Evolutionary conservation across 2,329 filamentous ascomycete genomes (phyloP).

Genomic region (Fusarium nisikadoi): DNA sequence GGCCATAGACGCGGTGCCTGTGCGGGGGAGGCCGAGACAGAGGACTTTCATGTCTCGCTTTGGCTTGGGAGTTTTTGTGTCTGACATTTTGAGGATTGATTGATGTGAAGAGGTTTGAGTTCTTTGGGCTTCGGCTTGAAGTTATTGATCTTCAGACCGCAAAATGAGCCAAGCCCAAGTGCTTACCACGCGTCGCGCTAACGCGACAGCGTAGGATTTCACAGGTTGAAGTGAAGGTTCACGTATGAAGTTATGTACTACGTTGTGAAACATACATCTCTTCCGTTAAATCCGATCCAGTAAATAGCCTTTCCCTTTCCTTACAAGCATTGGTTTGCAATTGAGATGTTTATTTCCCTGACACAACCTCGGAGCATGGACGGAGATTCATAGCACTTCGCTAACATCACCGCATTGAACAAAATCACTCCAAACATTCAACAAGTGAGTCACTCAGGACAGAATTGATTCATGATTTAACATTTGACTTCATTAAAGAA

Average conservation of each 20-base stretch:
- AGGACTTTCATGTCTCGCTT: slow-evolving; percentile 46
- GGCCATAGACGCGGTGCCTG: slow-evolving; percentile 49
- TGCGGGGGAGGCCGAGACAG: slow-evolving; percentile 46
- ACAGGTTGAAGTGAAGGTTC: not conserved
- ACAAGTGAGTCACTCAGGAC: fast-evolving
- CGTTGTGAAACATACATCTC: too few species aligned
- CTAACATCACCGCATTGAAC: fast-evolving
- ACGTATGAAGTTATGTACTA: not conserved
- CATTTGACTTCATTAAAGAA: slow-evolving; percentile 29
- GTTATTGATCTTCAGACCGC: not conserved
- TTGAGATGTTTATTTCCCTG: not conserved
- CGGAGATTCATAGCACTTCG: fast-evolving
- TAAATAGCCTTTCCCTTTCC: too few species aligned
- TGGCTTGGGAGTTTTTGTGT: not conserved
- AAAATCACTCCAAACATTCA: not conserved
- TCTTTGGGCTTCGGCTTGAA: fast-evolving
- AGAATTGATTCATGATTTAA: not conserved
- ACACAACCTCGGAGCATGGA: fast-evolving
- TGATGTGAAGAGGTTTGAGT: not conserved
- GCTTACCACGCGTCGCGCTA: not conserved
- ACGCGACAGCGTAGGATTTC: not conserved
- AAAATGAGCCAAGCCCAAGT: not conserved
- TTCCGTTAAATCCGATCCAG: not conserved
- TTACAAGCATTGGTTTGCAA: too few species aligned
- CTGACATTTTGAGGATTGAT: not conserved